Base-by-base conservation (phyloP, 768 basidiomycete species). In the Tricholoma hemisulphureum region DNA sequence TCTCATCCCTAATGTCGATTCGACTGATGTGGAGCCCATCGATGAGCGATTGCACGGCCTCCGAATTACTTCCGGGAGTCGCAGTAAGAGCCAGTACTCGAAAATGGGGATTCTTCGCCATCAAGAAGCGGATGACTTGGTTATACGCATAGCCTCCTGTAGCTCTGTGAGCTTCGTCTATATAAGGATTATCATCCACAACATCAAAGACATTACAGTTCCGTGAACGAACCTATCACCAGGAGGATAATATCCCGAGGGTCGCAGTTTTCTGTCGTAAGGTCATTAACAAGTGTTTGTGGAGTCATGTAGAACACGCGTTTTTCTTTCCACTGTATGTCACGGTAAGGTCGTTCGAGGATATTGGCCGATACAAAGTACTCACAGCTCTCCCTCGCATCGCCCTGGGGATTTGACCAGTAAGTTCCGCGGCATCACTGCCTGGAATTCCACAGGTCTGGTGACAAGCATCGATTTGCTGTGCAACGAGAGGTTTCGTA, bases 281-380 rank as follows among this genome's bases (percentile, higher is more conserved):
- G 75, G 68, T 99, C 97, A 59, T 96, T 96, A 58, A 90, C 78
- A 21, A 98, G 79, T 0, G 96, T 98, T 68, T 98, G 97, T 0
- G 95, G 94, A 0, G 95, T 98, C 86, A 95, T 94, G 68, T 93
- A 98, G 68, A 96, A 94, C 20, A 97, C 85, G 1, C 93, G 80
- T 67, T 92, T 93, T 64, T 87, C 81, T 58, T 77, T 72, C 90
- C 91, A 94, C 92, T 94, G 43, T 45, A 49, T 29, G 6, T 8
- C 23, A 20, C 39, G 16, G 26, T 51, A 49, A 55, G 14, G 46
- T 45, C 26, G 41, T 18, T 32, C 11, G 5, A 32, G 41, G 20
- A 23, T 26, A 23, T 14, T 28, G 8, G 6, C n/a, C 7, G n/a
- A 53, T 23, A 9, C 16, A 23, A 26, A 16, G 11, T 3, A 77